Conservation (phyloP, 768 basidiomycete genomes). For the Russula ochroleuca region DNA sequence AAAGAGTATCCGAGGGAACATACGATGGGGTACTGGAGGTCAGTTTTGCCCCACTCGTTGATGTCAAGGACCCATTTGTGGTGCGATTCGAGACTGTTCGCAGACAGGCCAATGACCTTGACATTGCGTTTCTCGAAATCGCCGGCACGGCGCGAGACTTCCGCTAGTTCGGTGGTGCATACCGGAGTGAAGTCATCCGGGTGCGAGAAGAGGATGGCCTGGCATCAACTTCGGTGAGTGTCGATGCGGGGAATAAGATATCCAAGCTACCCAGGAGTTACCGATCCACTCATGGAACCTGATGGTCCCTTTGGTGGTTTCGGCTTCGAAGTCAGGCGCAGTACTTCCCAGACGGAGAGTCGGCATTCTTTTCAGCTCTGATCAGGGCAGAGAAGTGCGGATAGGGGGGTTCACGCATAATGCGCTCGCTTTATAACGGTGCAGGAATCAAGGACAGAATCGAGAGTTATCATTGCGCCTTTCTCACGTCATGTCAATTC, state of each 20-base stretch:
- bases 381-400: neutral
- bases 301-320: conserved; percentile 84
- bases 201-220: conserved; percentile 92
- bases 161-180: conserved; percentile 96
- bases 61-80: conserved; percentile 86
- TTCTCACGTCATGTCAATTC: conserved; percentile 50
- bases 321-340: conserved; percentile 88
- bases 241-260: neutral
- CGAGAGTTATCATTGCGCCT: conserved; percentile 46
- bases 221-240: neutral
- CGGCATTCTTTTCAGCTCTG: conserved; percentile 30
- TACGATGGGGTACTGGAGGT: conserved; percentile 90
- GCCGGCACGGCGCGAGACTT: conserved; percentile 79
- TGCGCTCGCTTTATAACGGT: conserved; percentile 6
- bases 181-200: conserved; percentile 92
- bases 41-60: conserved; percentile 75
- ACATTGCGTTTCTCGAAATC: conserved; percentile 88
- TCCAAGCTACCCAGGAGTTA: conserved; percentile 62
- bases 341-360: conserved; percentile 77
- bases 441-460: neutral
- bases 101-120: conserved; percentile 91
- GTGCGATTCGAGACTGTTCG: conserved; percentile 85
- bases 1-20: conserved; percentile 29
- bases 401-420: neutral
- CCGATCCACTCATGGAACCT: conserved; percentile 93